Conservation (phyloP, 306 rosid species). For the Medicago ruthenica region DNA sequence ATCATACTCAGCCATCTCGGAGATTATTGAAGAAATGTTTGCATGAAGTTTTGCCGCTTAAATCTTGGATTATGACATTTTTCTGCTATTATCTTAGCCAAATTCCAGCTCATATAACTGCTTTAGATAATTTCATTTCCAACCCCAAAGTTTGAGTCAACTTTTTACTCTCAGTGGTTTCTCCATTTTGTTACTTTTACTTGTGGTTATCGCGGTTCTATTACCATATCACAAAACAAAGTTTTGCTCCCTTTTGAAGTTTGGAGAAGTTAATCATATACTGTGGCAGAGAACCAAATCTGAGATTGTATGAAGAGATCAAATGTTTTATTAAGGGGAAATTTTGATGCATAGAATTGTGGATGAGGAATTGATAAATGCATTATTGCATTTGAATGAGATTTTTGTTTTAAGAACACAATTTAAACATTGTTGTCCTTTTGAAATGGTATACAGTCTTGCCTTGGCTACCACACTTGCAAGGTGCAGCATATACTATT, state of each 20-base stretch:
- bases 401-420: background rate
- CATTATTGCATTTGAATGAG: background rate
- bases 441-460: background rate
- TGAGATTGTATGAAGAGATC: no score
- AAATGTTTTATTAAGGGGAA: background rate
- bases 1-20: slow-evolving; percentile 65
- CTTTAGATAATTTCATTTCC: slow-evolving; percentile 2
- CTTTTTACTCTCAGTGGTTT: background rate
- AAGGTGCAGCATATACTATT: background rate
- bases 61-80: slow-evolving; percentile 11
- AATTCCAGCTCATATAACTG: background rate
- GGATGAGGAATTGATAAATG: background rate
- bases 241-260: background rate
- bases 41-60: slow-evolving; percentile 43
- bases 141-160: slow-evolving; percentile 1
- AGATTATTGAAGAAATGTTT: slow-evolving; percentile 56
- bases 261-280: no score
- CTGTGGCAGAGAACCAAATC: no score
- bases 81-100: slow-evolving; percentile 4
- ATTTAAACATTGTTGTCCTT: background rate
- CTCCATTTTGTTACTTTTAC: background rate
- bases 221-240: background rate
- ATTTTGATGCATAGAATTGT: background rate
- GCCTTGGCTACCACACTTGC: background rate
- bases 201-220: background rate